Base-by-base conservation (phyloP, 176 grass and related monocot species). In the Ananas comosus region DNA sequence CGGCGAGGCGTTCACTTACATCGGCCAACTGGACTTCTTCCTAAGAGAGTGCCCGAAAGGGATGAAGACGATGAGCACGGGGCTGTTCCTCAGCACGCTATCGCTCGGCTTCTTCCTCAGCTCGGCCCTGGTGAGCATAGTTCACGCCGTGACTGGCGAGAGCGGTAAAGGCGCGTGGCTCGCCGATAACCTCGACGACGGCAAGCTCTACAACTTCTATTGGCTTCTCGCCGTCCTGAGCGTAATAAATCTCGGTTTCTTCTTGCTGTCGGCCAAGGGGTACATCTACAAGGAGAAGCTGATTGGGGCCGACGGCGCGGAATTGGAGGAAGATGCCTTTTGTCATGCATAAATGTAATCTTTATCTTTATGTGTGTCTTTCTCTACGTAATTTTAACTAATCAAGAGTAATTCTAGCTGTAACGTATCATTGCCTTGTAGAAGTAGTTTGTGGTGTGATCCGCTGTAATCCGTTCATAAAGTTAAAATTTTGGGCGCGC, bases 31-130 rank as follows among this genome's bases (percentile, higher is more conserved):
- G 64, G 90, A 87, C 8, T 99, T 99, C 85, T 99, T 99, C 81
- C 71, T 99, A 13, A 70, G 87, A 18, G 90, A 99, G 66, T 99
- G 94, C 54, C 94, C 94, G 47, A 99, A 91, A 67, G 94, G 94
- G 52, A 99, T 99, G 94, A 99, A 99, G 82, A 93, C 90, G 16
- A 93, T 99, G 90, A 99, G 94, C 82, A 93, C 94, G 10, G 94
- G 94, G 2, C 63, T 99, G 5, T 99, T 99, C 82, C 82, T 99
- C 0, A 99, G 94, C 87, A 99, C 90, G 0, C 88, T 88, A 13
- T 86, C 94, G 3, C 50, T 99, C 0, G 94, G 94, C 0, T 99
- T 99, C 85, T 99, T 99, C 84, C 66, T 99, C 33, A 99, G 94
- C 85, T 93, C 94, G 2, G 69, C 74, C 29, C 73, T 91, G 29